Base-by-base conservation (phyloP, 805 yeast genomes). In the Cephaloascus albidus region DNA sequence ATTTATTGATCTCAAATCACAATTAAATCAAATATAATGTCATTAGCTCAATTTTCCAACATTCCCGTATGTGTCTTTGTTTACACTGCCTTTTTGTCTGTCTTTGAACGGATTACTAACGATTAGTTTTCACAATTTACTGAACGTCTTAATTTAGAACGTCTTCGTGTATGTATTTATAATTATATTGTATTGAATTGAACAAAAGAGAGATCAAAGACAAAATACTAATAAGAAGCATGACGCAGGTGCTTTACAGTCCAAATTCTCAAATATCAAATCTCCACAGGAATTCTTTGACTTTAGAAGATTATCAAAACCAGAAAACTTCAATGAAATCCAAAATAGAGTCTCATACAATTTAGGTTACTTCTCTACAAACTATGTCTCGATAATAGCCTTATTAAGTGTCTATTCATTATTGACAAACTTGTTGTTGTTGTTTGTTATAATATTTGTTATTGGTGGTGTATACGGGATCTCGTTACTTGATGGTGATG, bases 261-360 rank as follows among this genome's bases (percentile, higher is more conserved):
- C 70, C 31, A 75, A 80, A 45, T 67, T 88, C 45, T 62, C 93
- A 36, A 76, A 84, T 51, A 60, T 93, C 44, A 81, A 85, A 55
- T 86, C 97, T 30, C 89, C 94, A 33, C 93, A 83, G 60, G 98
- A 93, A 58, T 93, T 93, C 57, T 86, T 93, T 55, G 97, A 93
- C 58, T 63, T 85, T 54, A 84, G 88, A 61, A 81, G 95, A 57
- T 60, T 93, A 45, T 84, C 95, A 30, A 88, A 87, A 58, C 99
- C 99, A 17, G 78, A 76, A 40, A 88, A 87, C 60, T 83, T 88
- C 58, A 79, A 83, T 37, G 98, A 93, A 49, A 68, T 85, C 38
- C 98, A 93, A 65, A 76, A 85, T 50, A 78, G 99, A 60, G 86
- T 90, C 33, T 65, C 82, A 35, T 93, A 77, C 71, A 93, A 93